Evolutionary conservation across 768 basidiomycete species (phyloP).

Genomic region (Suillus tomentosus): DNA sequence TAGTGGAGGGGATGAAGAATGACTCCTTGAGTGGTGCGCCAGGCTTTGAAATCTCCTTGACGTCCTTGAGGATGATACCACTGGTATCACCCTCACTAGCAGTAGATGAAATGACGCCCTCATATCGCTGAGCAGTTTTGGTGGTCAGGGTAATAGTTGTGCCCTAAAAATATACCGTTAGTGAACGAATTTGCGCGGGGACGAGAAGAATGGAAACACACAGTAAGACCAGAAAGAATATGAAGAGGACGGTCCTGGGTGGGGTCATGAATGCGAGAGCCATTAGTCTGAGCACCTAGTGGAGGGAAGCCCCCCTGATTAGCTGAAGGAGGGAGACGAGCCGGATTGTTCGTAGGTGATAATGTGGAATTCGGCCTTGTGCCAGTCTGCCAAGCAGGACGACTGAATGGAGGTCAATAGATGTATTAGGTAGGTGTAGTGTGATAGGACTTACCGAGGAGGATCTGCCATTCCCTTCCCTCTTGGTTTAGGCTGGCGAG

Average conservation of each 20-base stretch:
- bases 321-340: slow-evolving; percentile 43
- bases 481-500: slow-evolving; percentile 63
- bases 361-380: slow-evolving; percentile 72
- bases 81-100: slow-evolving; percentile 63
- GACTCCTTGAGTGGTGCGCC: slow-evolving; percentile 71
- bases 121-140: slow-evolving; percentile 70
- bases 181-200: slow-evolving; percentile 18
- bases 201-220: slow-evolving; percentile 40
- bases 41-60: slow-evolving; percentile 67
- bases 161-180: slow-evolving; percentile 48
- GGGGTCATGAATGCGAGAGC: slow-evolving; percentile 44
- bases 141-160: slow-evolving; percentile 77
- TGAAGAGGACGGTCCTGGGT: slow-evolving; percentile 64
- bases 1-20: slow-evolving; percentile 68
- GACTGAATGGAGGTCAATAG: slow-evolving; percentile 31
- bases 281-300: slow-evolving; percentile 47
- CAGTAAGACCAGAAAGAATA: slow-evolving; percentile 68
- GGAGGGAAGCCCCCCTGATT: slow-evolving; percentile 46
- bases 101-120: slow-evolving; percentile 69
- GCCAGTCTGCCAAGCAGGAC: slow-evolving; percentile 61
- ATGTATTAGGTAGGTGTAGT: slow-evolving; percentile 13
- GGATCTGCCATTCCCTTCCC: slow-evolving; percentile 66
- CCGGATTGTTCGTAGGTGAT: slow-evolving; percentile 47
- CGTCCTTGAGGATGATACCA: slow-evolving; percentile 78
- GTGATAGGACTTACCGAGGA: slow-evolving; percentile 46